Evolutionary conservation across 2,329 filamentous ascomycete genomes (phyloP).

Genomic region (Microascus cirrosus): DNA sequence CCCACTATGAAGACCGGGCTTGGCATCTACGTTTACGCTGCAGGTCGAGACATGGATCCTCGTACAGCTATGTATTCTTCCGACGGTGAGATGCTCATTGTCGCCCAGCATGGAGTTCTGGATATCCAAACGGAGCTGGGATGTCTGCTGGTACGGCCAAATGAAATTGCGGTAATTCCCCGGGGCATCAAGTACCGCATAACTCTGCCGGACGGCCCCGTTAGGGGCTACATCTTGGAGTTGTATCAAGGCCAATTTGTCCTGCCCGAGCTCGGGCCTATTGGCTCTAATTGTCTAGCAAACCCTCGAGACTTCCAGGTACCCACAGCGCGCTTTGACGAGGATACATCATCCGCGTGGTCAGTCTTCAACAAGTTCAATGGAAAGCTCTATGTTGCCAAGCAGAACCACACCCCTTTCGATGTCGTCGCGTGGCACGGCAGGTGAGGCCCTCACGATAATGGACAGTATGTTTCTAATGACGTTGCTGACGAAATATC

Average conservation of each 20-base stretch:
- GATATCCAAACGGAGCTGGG: slow-evolving; percentile 61
- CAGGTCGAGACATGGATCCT: slow-evolving; percentile 31
- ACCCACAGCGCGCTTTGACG: slow-evolving; percentile 47
- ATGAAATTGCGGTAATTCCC: slow-evolving; percentile 57
- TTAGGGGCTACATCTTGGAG: slow-evolving; percentile 56
- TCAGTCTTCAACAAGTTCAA: too few species aligned
- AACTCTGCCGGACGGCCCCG: slow-evolving; percentile 34
- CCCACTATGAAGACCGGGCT: slow-evolving; percentile 33
- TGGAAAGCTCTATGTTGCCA: slow-evolving; percentile 47
- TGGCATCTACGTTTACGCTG: slow-evolving; percentile 37
- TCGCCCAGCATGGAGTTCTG: slow-evolving; percentile 52
- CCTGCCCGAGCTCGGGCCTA: slow-evolving; percentile 54
- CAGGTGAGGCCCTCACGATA: too few species aligned
- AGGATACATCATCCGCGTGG: too few species aligned
- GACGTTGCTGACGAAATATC: too few species aligned
- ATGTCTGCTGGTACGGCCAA: slow-evolving; percentile 50
- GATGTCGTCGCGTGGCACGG: slow-evolving; percentile 65
- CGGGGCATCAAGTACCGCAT: slow-evolving; percentile 42
- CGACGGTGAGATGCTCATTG: slow-evolving; percentile 57
- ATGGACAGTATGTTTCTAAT: too few species aligned
- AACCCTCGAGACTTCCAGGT: slow-evolving; percentile 54
- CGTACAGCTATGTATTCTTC: slow-evolving; percentile 39
- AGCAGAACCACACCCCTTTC: slow-evolving; percentile 56
- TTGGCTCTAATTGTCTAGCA: slow-evolving; percentile 56
- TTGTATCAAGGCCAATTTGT: slow-evolving; percentile 54